Base-by-base conservation (phyloP, 768 basidiomycete genomes). In the Auriscalpium vulgare region DNA sequence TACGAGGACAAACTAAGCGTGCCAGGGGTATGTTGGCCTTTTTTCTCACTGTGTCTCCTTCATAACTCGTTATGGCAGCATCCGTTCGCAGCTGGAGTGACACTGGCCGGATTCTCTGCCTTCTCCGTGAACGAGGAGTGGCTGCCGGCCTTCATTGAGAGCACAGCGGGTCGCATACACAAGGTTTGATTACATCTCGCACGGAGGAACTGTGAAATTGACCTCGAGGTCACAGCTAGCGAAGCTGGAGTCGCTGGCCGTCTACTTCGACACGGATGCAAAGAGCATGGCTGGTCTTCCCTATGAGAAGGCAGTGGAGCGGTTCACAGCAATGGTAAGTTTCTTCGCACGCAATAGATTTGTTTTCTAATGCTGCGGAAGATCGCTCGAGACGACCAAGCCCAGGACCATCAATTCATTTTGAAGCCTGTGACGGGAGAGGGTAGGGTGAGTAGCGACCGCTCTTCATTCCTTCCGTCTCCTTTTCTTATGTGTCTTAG, bases 1-100 rank as follows among this genome's bases (percentile, higher is more conserved):
- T 99, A 97, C 65, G 97, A 99, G 71, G 97, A 99, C 73, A 87
- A 86, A 50, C 69, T 93, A 63, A 97, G 92, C 63, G 92, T 94
- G 29, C 95, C 95, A 35, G 91, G 88, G 34, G 94, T 94, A 69
- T 65, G 88, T 74, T 4, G 29, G 29, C 29, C 29, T 37, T 37
- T 7, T 34, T 37, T 45, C 1, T 54, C 29, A 29, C 13, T 4
- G 43, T 38, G 53, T n/a, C 10, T 43, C 54, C 52, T 45, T 46
- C 16, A 37, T 48, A 57, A 56, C 17, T 11, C 17, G 16, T 13
- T 40, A 21, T 49, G 8, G n/a, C 56, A 97, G 89, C 95, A 97
- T 69, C 95, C 95, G 16, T 98, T 99, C 66, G 88, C 95, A 8
- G 87, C 85, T 36, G 97, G 97, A 47, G 65, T 93, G 40, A 98